Base-by-base conservation (phyloP, 805 yeast genomes). In the Metschnikowia anglica region DNA sequence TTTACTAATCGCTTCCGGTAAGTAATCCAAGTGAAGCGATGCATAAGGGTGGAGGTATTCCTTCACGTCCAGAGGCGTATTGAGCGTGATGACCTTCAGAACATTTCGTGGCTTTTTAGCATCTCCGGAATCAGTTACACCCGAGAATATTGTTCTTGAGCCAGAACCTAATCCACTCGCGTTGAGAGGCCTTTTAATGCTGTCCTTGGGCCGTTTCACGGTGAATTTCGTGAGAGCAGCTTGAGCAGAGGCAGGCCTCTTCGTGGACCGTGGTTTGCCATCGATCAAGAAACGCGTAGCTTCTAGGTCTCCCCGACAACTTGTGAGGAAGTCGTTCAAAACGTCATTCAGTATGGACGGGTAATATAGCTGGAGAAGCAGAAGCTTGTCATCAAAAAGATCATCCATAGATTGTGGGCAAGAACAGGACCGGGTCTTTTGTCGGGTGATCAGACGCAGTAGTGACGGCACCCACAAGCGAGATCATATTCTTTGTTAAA, bases 271-370 rank as follows among this genome's bases (percentile, higher is more conserved):
- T 30, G 30, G 54, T 25, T 27, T 35, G 29, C 73, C 76, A 21
- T 63, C 54, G 12, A 82, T 56, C 18, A 81, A 51, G 0, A 49
- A 28, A 31, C 67, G 67, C 1, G 80, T 75, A 8, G 58, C 44
- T 7, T 61, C 57, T 1, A 80, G 30, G 2, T 82, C 74, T 1
- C 85, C 88, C 33, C 70, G 66, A 52, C 85, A 81, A 0, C 75
- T 62, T 1, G 71, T 39, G 10, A 84, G 63, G 3, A 84, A 55
- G 38, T 83, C 88, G 3, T 73, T 54, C 3, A 81, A 57, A 0
- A 65, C 59, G 2, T 59, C 68, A 4, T 56, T 62, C 28, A 67
- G 75, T 3, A 70, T 75, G 0, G 46, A 55, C 0, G 85, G 83
- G 44, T 72, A 77, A 26, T 54, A 55, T 5, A 49, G 47, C 31